Conservation (phyloP, 1,139 yeast species). For the Geotrichum australiense region DNA sequence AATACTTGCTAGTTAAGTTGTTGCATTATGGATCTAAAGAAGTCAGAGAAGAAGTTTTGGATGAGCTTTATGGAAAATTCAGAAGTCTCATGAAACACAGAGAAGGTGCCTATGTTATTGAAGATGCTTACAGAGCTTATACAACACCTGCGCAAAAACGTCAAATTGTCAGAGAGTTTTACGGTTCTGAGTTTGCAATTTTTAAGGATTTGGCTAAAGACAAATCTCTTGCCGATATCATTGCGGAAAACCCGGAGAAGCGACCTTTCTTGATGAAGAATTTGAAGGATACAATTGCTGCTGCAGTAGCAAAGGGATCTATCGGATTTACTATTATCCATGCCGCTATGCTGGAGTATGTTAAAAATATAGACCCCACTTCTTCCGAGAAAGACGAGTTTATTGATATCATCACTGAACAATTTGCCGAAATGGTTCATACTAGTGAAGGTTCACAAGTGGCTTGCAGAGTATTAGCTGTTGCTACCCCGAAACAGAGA, state of each 20-base stretch:
- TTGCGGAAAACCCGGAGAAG: conserved; percentile 72
- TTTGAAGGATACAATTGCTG: conserved; percentile 73
- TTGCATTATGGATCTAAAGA: conserved; percentile 87
- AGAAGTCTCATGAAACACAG: conserved; percentile 92
- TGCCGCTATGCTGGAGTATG: conserved; percentile 91
- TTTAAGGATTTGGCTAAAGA: conserved; percentile 70
- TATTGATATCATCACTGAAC: conserved; percentile 77
- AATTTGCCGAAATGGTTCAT: conserved; percentile 90
- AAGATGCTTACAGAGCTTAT: conserved; percentile 83
- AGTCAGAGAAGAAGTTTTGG: conserved; percentile 63
- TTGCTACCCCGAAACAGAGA: conserved; percentile 90
- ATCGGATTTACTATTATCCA: conserved; percentile 94
- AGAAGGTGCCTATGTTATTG: conserved; percentile 98
- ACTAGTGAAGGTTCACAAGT: conserved; percentile 92
- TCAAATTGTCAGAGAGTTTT: conserved; percentile 91
- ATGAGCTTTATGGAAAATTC: conserved; percentile 84
- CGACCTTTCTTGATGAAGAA: conserved; percentile 69
- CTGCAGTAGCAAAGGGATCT: conserved; percentile 91
- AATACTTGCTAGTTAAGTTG: conserved; percentile 79
- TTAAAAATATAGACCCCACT: conserved; percentile 48
- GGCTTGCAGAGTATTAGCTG: conserved; percentile 70
- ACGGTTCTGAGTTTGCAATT: conserved; percentile 95
- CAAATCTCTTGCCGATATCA: conserved; percentile 58
- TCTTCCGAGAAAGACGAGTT: conserved; percentile 74
- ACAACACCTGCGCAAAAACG: conserved; percentile 76